phyloP scores from a whole-genome alignment of 2,329 filamentous ascomycete species.

The Leptographium galeiforme region DNA sequence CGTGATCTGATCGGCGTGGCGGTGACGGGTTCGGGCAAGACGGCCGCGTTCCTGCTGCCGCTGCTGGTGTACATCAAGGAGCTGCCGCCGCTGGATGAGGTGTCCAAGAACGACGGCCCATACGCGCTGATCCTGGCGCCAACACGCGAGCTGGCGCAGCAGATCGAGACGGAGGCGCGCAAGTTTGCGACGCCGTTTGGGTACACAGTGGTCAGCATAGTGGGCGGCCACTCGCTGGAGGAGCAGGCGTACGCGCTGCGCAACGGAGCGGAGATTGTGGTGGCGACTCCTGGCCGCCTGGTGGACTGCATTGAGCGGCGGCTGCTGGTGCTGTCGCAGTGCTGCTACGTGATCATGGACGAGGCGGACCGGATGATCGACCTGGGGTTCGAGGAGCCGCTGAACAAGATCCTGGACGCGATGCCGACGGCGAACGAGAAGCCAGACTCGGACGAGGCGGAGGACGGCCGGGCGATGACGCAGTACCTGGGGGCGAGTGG shows the following conservation, averaged over 20 bases:
- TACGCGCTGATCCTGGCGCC: slow-evolving; percentile 96
- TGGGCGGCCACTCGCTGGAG: slow-evolving; percentile 92
- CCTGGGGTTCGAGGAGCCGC: slow-evolving; percentile 90
- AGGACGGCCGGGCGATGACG: slow-evolving; percentile 76
- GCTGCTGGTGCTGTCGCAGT: slow-evolving; percentile 84
- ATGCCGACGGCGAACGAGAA: slow-evolving; percentile 89
- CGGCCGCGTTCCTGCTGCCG: slow-evolving; percentile 84
- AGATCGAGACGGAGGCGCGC: slow-evolving; percentile 86
- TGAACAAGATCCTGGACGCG: slow-evolving; percentile 94
- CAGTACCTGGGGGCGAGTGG: slow-evolving; percentile 49
- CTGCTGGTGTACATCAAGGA: slow-evolving; percentile 90
- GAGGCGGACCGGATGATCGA: slow-evolving; percentile 99
- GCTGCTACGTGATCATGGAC: slow-evolving; percentile 98
- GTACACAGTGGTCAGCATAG: slow-evolving; percentile 90
- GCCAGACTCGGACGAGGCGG: slow-evolving; percentile 83
- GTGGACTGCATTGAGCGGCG: slow-evolving; percentile 94
- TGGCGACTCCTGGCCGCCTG: slow-evolving; percentile 93
- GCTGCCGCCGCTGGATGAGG: slow-evolving; percentile 69
- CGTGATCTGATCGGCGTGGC: slow-evolving; percentile 97
- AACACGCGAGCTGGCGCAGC: slow-evolving; percentile 92
- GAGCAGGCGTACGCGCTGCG: slow-evolving; percentile 83
- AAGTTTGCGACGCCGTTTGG: slow-evolving; percentile 86
- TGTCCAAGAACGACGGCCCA: slow-evolving; percentile 84
- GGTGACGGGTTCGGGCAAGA: slow-evolving; percentile 97
- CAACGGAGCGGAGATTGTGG: slow-evolving; percentile 92